Conservation (phyloP, 1,139 yeast species). For the Citeromyces hawaiiensis region DNA sequence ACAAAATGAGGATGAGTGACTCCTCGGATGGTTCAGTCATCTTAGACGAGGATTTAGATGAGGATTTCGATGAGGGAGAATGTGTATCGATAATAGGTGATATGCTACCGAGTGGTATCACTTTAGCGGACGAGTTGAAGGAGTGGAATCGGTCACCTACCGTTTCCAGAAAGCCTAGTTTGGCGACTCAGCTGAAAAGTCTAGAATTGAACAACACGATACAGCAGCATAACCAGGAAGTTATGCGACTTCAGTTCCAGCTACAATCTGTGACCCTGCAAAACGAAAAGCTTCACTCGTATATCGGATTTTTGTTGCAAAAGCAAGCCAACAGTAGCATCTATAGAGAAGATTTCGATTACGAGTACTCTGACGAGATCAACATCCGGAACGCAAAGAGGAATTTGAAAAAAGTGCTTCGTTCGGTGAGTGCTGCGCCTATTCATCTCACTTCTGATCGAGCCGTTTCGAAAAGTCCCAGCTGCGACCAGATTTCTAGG, state of each 20-base stretch:
- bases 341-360: conserved; percentile 10
- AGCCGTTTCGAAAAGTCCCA: conserved; percentile 25
- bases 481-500: conserved; percentile 21
- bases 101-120: not conserved
- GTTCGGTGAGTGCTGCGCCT: conserved; percentile 18
- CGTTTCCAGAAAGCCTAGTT: conserved; percentile 15
- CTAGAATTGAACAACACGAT: conserved; percentile 3
- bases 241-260: conserved; percentile 38
- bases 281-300: conserved; percentile 41
- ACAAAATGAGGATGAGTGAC: not conserved
- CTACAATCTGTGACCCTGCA: conserved; percentile 38
- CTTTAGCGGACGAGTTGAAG: conserved; percentile 1
- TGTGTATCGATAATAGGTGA: conserved; percentile 4
- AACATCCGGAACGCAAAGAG: conserved; percentile 25
- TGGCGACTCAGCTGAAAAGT: conserved; percentile 7
- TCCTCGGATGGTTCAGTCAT: conserved; percentile 1
- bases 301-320: conserved; percentile 44
- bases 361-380: conserved; percentile 42
- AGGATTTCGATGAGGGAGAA: conserved; percentile 3
- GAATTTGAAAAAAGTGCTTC: conserved; percentile 23
- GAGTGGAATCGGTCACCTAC: not conserved
- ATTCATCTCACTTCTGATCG: conserved; percentile 15
- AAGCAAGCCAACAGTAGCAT: conserved; percentile 15
- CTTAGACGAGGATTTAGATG: conserved; percentile 3
- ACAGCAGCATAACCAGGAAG: conserved; percentile 28